Evolutionary conservation across 2,329 filamentous ascomycete species (phyloP), one percentile per base, ranked within the genome.

Genomic region (Cladorrhinum sp.): DNA sequence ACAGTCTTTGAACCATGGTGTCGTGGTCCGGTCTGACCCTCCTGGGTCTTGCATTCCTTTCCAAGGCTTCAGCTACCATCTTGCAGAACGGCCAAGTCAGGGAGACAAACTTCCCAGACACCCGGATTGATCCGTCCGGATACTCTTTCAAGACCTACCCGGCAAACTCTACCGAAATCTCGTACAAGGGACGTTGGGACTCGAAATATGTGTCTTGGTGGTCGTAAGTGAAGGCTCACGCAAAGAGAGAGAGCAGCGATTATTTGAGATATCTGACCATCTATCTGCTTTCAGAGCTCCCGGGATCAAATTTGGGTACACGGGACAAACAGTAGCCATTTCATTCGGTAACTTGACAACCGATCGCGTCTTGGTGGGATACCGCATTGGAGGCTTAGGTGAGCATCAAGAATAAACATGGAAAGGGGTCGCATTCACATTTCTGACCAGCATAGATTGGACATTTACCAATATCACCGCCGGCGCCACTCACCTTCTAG

Each of bases 181-280:
- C 82, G 0, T 87, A 86, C 74, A 86, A 86, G 67, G 85, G 84
- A 4, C 75, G 83, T 61, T 87, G 84, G 84, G 84, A 87, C 68
- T 83, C 79, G 33, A 79, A 83, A 65, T 77, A 83, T 64, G 78
- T 86, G 53, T 86, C 82, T 1, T 87, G 81, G 80, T 86, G 82
- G 82, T 82, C 80, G 80, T 82, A 73, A 73, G 80, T 78, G 21
- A 42, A n/a, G n/a, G n/a, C 49, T 16, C 36, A 28, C 9, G 18
- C 36, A 5, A 6, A n/a, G 39, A 4, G 4, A 46, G 14, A 20
- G 16, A 16, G 39, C 50, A 6, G 24, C 14, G n/a, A 18, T 23
- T n/a, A 48, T 53, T 36, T 60, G 7, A 55, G 20, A 55, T 58
- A 26, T 60, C 26, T 16, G 3, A 59, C 46, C 66, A 39, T 61